These are phyloP conservation scores for Leucogyrophana mollusca DNA, from an alignment of 768 basidiomycete genomes.

Conservation along the genomic window DNA sequence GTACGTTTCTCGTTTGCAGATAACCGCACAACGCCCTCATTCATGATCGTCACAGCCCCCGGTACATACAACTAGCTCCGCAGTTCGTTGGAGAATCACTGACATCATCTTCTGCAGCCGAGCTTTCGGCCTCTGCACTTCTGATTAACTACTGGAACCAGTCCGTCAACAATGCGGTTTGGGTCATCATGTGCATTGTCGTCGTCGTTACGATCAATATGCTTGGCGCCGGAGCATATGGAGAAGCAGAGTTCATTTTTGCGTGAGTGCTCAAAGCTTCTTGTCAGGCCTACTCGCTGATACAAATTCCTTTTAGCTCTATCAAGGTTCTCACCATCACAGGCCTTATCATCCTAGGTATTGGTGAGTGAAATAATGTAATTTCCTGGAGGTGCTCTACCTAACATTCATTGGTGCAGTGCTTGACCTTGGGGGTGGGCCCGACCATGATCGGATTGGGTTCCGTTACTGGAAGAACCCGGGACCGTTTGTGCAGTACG, in stretches of 20 bases:
- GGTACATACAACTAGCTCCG: constrained; percentile 11
- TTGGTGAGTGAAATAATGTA: constrained; percentile 18
- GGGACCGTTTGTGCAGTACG: constrained; percentile 80
- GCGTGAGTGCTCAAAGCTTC: constrained; percentile 43
- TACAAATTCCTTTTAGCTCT: constrained; percentile 36
- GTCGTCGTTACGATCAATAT: constrained; percentile 78
- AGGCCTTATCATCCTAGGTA: constrained; percentile 67
- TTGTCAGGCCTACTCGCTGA: not conserved
- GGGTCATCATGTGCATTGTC: constrained; percentile 75
- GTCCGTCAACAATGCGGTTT: constrained; percentile 62
- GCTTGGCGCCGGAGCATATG: constrained; percentile 75
- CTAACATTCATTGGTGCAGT: constrained; percentile 49
- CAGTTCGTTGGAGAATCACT: not conserved
- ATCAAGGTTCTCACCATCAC: constrained; percentile 89
- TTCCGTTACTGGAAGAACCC: constrained; percentile 81
- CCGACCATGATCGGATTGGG: constrained; percentile 65
- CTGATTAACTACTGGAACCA: constrained; percentile 73
- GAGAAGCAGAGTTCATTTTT: constrained; percentile 85
- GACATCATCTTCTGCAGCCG: constrained; percentile 18
- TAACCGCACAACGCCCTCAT: not conserved
- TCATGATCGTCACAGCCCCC: constrained; percentile 15
- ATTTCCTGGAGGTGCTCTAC: constrained; percentile 36
- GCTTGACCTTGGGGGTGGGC: constrained; percentile 87
- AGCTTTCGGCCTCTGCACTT: constrained; percentile 53
- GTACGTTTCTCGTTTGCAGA: constrained; percentile 4